These are phyloP conservation scores for Cylindrodendrum hubeiense DNA, from an alignment of 2,329 filamentous ascomycete species.

Conservation along the genomic window DNA sequence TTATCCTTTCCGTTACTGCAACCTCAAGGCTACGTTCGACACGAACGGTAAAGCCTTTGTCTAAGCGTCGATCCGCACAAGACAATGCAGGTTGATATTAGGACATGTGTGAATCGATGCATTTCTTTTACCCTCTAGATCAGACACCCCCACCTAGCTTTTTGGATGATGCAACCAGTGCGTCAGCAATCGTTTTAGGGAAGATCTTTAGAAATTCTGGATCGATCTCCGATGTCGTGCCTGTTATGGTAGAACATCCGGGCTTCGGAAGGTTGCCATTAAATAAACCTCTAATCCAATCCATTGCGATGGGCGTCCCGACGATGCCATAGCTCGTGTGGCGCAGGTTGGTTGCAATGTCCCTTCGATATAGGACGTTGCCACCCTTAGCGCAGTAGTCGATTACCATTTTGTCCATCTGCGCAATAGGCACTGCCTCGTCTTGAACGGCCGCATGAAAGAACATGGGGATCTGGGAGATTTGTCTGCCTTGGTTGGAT, in stretches of 20 bases:
- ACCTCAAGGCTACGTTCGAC: too few species aligned
- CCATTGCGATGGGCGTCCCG: conserved; percentile 29
- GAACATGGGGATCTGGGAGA: conserved; percentile 61
- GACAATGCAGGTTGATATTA: too few species aligned
- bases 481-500: conserved; percentile 50
- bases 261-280: neutral
- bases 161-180: neutral
- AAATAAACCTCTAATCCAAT: conserved; percentile 32
- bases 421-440: conserved; percentile 56
- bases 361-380: conserved; percentile 58
- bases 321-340: conserved; percentile 46
- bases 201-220: neutral
- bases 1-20: too few species aligned
- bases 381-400: conserved; percentile 57
- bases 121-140: neutral
- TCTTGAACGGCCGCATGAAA: conserved; percentile 64
- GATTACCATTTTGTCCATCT: conserved; percentile 57
- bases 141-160: neutral
- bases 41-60: too few species aligned
- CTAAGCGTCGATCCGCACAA: too few species aligned
- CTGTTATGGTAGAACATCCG: neutral
- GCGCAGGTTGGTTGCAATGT: conserved; percentile 50
- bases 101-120: too few species aligned
- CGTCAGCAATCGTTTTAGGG: neutral
- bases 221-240: neutral